A percentile compares a stretch with the other conserved stretches of the same genome.
These are phyloP conservation scores for Pseudogymnoascus sp. DNA, from an alignment of 2,329 filamentous ascomycete species.

Conservation along the genomic window DNA sequence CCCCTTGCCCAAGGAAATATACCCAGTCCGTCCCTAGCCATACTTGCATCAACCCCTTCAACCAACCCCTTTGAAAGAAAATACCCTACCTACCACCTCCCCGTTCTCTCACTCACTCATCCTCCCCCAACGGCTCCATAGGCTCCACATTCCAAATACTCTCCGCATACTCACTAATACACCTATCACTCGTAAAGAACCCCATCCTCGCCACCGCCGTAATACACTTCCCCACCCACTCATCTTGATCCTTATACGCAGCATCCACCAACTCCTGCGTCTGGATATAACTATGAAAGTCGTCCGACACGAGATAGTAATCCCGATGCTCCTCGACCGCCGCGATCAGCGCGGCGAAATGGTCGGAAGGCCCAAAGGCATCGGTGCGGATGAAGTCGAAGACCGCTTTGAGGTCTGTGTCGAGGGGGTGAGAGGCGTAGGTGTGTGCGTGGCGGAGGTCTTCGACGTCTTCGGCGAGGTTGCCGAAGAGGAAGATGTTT, in stretches of 20 bases:
- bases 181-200: conserved; percentile 91
- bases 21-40: neutral
- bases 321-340: conserved; percentile 89
- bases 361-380: conserved; percentile 69
- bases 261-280: conserved; percentile 88
- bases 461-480: conserved; percentile 90
- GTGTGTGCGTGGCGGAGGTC: conserved; percentile 86
- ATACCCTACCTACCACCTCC: neutral
- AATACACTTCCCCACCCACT: conserved; percentile 88
- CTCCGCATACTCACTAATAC: conserved; percentile 96
- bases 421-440: conserved; percentile 72
- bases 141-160: conserved; percentile 96
- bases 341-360: conserved; percentile 76
- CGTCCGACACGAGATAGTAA: conserved; percentile 95
- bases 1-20: too few relatives aligned
- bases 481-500: conserved; percentile 98
- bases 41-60: neutral
- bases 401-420: conserved; percentile 69
- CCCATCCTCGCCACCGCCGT: conserved; percentile 87
- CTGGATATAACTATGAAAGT: conserved; percentile 90
- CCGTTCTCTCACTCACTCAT: neutral
- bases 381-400: conserved; percentile 75
- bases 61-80: neutral
- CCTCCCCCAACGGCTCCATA: conserved; percentile 15
- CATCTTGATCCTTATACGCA: conserved; percentile 83